These are phyloP conservation scores for Hemileia vastatrix DNA, from an alignment of 1,284 basidiomycete species.

Conservation along the genomic window DNA sequence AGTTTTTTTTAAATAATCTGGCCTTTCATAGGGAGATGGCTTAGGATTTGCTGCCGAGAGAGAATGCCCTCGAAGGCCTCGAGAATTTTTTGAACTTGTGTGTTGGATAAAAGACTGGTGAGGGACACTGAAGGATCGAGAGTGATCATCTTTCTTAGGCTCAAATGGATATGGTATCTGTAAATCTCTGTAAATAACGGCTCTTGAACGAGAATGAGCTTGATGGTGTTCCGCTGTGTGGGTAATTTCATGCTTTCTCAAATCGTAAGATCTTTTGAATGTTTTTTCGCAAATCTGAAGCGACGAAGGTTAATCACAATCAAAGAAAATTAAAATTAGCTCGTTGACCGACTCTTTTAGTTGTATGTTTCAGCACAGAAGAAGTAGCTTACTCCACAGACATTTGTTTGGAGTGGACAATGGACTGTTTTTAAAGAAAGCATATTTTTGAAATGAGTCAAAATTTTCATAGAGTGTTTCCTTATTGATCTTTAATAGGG, in stretches of 20 bases:
- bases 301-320: too few species aligned
- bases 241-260: conserved; percentile 20
- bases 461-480: too few species aligned
- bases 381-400: conserved; percentile 17
- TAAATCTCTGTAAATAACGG: conserved; percentile 14
- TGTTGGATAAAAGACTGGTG: neutral
- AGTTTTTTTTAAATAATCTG: too few species aligned
- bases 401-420: conserved; percentile 21
- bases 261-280: conserved; percentile 20
- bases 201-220: conserved; percentile 13
- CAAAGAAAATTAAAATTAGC: too few species aligned
- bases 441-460: too few species aligned
- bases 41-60: too few species aligned
- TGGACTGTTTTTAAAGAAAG: conserved; percentile 16
- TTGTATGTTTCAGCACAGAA: too few species aligned
- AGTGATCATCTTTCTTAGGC: neutral
- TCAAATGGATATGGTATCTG: conserved; percentile 3
- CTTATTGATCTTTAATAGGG: too few species aligned
- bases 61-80: neutral
- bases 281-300: conserved; percentile 20
- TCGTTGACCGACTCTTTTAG: too few species aligned
- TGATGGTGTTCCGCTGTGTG: conserved; percentile 21
- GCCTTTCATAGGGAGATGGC: too few species aligned
- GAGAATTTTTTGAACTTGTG: neutral
- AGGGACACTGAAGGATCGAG: neutral